Percentiles rank a stretch among this genome's conserved stretches.
phyloP scores from a whole-genome alignment of 2,329 filamentous ascomycete genomes.

The Trichoderma semiorbis region DNA sequence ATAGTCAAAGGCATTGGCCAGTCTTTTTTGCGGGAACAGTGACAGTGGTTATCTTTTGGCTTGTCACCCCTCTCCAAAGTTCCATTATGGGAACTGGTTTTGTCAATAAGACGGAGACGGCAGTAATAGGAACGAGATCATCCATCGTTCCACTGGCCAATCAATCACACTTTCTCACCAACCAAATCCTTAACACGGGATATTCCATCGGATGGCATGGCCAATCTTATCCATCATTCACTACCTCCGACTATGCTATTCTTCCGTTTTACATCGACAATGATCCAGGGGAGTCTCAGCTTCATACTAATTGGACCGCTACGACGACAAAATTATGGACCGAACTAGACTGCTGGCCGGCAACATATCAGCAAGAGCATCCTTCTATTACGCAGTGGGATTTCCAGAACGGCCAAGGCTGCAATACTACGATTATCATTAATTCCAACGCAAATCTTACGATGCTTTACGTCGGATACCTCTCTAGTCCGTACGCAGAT shows the following conservation, averaged over 20 bases:
- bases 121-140: background rate
- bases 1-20: slow-evolving; percentile 30
- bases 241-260: slow-evolving; percentile 39
- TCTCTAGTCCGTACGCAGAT: background rate
- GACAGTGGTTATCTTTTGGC: slow-evolving; percentile 52
- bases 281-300: background rate
- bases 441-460: too few relatives aligned
- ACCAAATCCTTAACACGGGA: slow-evolving; percentile 39
- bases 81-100: slow-evolving; percentile 47
- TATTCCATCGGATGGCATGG: slow-evolving; percentile 47
- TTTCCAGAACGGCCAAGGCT: slow-evolving; percentile 33
- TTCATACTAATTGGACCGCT: slow-evolving; percentile 27
- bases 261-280: slow-evolving; percentile 36
- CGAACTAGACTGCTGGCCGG: slow-evolving; percentile 37
- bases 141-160: background rate
- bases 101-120: slow-evolving; percentile 22
- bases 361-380: slow-evolving; percentile 16
- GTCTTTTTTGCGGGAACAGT: slow-evolving; percentile 37
- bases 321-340: slow-evolving; percentile 34
- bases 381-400: too few relatives aligned
- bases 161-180: background rate
- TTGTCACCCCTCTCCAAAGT: slow-evolving; percentile 52
- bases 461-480: too few relatives aligned
- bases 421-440: slow-evolving; percentile 24
- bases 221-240: slow-evolving; percentile 43